These are phyloP conservation scores for Barnettozyma wickerhamii DNA, from an alignment of 805 yeast species.

Conservation along the genomic window DNA sequence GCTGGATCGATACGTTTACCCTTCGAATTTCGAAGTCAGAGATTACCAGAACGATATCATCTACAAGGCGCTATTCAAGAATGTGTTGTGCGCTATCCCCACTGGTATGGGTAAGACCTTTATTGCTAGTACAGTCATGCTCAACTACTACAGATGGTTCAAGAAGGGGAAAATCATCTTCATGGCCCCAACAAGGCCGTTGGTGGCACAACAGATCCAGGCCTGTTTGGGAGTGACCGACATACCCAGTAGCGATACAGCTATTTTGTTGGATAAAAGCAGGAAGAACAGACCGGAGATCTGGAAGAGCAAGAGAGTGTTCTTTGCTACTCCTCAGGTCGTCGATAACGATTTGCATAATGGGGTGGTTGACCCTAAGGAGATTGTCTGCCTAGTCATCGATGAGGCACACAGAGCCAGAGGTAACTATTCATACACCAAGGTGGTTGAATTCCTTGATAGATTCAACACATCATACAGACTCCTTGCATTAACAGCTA, in stretches of 20 bases:
- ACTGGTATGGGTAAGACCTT: conserved; percentile 98
- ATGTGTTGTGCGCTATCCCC: conserved; percentile 85
- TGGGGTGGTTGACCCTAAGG: conserved; percentile 74
- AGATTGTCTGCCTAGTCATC: conserved; percentile 69
- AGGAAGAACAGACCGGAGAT: conserved; percentile 62
- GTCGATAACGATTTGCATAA: conserved; percentile 82
- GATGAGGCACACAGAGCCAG: conserved; percentile 97
- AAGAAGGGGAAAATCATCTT: conserved; percentile 74
- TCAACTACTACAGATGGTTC: conserved; percentile 87
- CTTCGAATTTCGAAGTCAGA: conserved; percentile 77
- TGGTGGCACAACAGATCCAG: conserved; percentile 93
- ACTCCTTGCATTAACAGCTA: conserved; percentile 86
- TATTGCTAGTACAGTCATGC: conserved; percentile 91
- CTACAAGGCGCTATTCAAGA: conserved; percentile 62
- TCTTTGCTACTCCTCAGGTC: conserved; percentile 95
- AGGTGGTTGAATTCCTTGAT: conserved; percentile 65
- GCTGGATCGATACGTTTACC: conserved; percentile 61
- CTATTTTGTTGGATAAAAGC: conserved; percentile 62
- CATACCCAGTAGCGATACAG: conserved; percentile 69
- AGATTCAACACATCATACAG: conserved; percentile 66
- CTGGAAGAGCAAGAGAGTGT: conserved; percentile 77
- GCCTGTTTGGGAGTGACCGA: conserved; percentile 90
- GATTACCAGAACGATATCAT: conserved; percentile 88
- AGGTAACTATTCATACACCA: conserved; percentile 85
- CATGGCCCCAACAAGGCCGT: conserved; percentile 95